Evolutionary conservation across 2,329 filamentous ascomycete genomes (phyloP).

Genomic region (Annulohypoxylon truncatum): DNA sequence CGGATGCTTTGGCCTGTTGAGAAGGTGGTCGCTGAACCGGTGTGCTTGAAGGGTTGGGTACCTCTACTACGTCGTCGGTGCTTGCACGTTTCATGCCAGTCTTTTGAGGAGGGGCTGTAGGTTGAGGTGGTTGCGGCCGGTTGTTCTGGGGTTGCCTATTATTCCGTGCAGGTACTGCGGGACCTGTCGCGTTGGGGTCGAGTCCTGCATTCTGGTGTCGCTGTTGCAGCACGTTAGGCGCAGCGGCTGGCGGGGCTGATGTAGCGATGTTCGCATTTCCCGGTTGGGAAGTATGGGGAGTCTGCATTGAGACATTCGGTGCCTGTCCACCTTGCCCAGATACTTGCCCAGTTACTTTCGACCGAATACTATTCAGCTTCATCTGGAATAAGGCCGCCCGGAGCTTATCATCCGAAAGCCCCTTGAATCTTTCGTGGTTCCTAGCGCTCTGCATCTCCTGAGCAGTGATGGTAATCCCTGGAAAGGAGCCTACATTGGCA

Average conservation of each 20-base stretch:
- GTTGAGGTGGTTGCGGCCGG: conserved; percentile 54
- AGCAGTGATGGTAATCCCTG: conserved; percentile 33
- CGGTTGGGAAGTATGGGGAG: conserved; percentile 35
- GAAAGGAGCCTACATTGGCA: conserved; percentile 33
- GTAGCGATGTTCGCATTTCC: conserved; percentile 29
- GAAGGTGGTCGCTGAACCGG: conserved; percentile 47
- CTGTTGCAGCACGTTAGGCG: conserved; percentile 42
- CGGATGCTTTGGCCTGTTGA: conserved; percentile 46
- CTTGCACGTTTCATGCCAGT: conserved; percentile 62
- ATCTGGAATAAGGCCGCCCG: conserved; percentile 38
- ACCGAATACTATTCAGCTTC: conserved; percentile 40
- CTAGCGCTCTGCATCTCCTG: conserved; percentile 45
- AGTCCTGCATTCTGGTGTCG: conserved; percentile 38
- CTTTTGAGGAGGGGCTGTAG: conserved; percentile 56
- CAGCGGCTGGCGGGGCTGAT: conserved; percentile 38
- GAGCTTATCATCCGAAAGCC: conserved; percentile 44
- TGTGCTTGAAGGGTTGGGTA: conserved; percentile 38
- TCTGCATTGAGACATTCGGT: conserved; percentile 38
- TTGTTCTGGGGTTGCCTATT: conserved; percentile 50
- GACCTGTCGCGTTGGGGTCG: conserved; percentile 34
- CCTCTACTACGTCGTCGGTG: conserved; percentile 56
- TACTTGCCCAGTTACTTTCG: conserved; percentile 28
- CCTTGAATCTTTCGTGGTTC: conserved; percentile 44
- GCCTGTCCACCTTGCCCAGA: conserved; percentile 30
- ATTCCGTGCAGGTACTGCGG: conserved; percentile 44